Base-by-base conservation (phyloP, 257 asterid genomes). In the Oldenlandia corymbosa region DNA sequence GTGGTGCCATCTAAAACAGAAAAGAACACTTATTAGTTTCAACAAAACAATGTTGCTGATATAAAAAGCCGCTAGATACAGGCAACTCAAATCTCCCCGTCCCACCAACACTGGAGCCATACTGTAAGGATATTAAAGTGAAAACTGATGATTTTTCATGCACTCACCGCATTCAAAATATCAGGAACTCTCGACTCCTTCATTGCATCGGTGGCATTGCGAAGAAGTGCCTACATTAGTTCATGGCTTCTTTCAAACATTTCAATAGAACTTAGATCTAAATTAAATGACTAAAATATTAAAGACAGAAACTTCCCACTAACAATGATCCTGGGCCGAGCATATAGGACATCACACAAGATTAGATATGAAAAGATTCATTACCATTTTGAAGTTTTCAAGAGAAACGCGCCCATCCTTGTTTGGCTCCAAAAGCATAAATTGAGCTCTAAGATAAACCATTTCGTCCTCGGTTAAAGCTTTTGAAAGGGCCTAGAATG, bases 131-230 rank as follows among this genome's bases (percentile, higher is more conserved):
- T 17, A 8, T 30, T n/a, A n/a, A 57, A 32, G 27, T 42, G 20
- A 14, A 16, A 21, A 1, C 9, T 4, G 2, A 2, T 34, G 21
- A 58, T 9, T n/a, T 34, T 31, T 12, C 8, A 17, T 14, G 30
- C 32, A 17, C 91, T 75, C 51, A 91, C 98, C 91, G 78, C 76
- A 45, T 88, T 86, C 34, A 91, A 81, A 73, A 88, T 82, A 60
- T 91, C 98, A 3, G 88, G 85, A 62, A 86, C 96, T 76, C 90
- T 81, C 2, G 98, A 88, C 68, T 78, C 87, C 84, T 76, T 88
- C 96, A 91, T 84, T 47, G 94, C 96, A 76, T 91, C 96, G 26
- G 98, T 88, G 10, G 87, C 89, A 58, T 91, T 91, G 23, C 83
- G 71, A 46, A 80, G 78, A 68, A 91, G 94, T 62, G 90, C 95